These are phyloP conservation scores for Trametes elegans DNA, from an alignment of 768 basidiomycete genomes.

Conservation along the genomic window DNA sequence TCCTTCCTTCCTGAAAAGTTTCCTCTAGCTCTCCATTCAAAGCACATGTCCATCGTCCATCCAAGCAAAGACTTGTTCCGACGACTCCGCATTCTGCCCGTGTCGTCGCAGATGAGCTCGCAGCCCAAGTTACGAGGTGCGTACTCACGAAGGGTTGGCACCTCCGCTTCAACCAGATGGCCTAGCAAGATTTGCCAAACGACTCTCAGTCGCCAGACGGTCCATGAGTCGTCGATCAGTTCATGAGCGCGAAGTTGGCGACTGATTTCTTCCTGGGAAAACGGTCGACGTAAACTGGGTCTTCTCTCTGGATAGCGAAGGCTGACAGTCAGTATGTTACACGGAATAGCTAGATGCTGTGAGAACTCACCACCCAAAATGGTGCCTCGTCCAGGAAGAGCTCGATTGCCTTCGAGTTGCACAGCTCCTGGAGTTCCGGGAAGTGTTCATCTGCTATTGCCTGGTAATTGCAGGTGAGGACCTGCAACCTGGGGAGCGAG, in stretches of 20 bases:
- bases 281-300: constrained; percentile 31
- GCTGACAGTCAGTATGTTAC: no score
- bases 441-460: constrained; percentile 25
- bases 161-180: no score
- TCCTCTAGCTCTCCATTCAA: no score
- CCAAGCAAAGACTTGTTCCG: no score
- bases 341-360: not conserved
- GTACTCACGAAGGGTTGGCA: no score
- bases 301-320: constrained; percentile 42
- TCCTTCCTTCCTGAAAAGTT: no score
- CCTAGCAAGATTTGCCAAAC: no score
- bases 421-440: constrained; percentile 26
- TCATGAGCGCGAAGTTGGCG: constrained; percentile 38
- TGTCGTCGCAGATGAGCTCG: no score
- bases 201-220: no score
- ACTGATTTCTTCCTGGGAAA: constrained; percentile 39
- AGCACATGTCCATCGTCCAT: no score
- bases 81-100: no score
- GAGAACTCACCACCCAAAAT: constrained; percentile 36
- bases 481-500: constrained; percentile 33
- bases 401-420: constrained; percentile 30
- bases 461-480: constrained; percentile 37
- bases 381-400: constrained; percentile 31
- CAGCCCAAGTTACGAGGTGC: no score
- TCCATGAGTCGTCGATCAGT: constrained; percentile 1